Evolutionary conservation across 2,329 filamentous ascomycete species (phyloP).

Genomic region (Botrytis cinerea): DNA sequence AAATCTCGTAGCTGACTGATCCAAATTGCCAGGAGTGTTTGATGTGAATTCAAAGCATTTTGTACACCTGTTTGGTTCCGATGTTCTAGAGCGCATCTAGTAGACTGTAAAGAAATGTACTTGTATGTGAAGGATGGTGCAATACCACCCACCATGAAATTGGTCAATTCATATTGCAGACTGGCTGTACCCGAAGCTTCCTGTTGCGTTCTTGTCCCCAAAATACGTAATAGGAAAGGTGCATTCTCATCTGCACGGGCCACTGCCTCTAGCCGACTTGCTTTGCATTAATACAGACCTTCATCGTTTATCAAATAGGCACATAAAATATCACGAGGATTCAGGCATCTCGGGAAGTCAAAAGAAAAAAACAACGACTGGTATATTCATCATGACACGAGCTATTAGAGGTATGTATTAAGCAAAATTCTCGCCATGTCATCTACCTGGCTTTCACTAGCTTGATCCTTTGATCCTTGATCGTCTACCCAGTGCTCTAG

Average conservation of each 20-base stretch:
- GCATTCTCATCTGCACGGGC: neutral
- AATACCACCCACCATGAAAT: neutral
- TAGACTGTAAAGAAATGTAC: neutral
- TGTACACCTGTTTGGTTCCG: neutral
- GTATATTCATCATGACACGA: conserved; percentile 51
- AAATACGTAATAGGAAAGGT: neutral
- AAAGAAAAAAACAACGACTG: neutral
- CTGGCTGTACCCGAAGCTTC: neutral
- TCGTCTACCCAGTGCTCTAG: neutral
- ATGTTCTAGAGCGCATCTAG: neutral
- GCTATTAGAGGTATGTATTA: conserved; percentile 54
- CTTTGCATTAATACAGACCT: neutral
- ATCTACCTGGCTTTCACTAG: neutral
- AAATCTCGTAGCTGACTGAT: neutral
- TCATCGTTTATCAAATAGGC: neutral
- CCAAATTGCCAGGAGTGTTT: fast-evolving
- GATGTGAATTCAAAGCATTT: neutral
- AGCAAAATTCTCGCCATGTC: neutral
- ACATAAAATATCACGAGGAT: conserved; percentile 5
- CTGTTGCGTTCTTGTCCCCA: neutral
- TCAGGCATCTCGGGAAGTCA: neutral
- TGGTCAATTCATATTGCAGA: neutral
- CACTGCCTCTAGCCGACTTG: neutral
- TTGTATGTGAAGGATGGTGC: neutral
- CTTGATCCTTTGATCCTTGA: neutral